These are phyloP conservation scores for Chlamydomonas urium DNA, from an alignment of 139 green algal species.

Conservation along the genomic window DNA sequence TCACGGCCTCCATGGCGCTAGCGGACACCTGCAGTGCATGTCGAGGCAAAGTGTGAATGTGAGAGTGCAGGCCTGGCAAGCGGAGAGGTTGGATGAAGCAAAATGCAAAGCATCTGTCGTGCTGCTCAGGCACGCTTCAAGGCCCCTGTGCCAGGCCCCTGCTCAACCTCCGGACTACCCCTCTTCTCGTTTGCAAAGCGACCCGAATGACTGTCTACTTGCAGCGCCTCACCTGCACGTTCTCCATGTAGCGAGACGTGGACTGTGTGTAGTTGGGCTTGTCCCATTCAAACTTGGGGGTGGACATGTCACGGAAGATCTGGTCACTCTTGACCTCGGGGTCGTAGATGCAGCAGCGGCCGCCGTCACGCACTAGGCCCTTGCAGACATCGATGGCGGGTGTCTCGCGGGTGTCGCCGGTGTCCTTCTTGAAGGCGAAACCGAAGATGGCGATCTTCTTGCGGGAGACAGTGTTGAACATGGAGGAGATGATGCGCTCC, in stretches of 20 bases:
- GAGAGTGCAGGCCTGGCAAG: too few species aligned
- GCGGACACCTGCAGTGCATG: background rate
- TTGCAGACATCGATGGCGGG: conserved; percentile 97
- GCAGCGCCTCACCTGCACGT: conserved; percentile 38
- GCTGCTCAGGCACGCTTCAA: too few species aligned
- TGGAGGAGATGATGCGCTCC: conserved; percentile 84
- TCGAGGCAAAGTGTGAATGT: too few species aligned
- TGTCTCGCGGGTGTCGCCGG: conserved; percentile 94
- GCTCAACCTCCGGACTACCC: too few species aligned
- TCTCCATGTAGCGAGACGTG: conserved; percentile 44
- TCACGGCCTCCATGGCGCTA: conserved; percentile 31
- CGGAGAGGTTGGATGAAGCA: too few species aligned
- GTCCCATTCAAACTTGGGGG: conserved; percentile 91
- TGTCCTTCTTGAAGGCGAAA: conserved; percentile 99
- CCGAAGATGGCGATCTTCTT: conserved; percentile 96
- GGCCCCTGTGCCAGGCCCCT: too few species aligned
- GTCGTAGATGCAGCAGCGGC: conserved; percentile 79
- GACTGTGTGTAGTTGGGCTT: conserved; percentile 61
- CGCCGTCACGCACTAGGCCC: conserved; percentile 68
- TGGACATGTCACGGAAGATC: conserved; percentile 78
- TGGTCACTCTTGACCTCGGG: conserved; percentile 80
- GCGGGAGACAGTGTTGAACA: conserved; percentile 98
- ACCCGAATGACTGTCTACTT: too few species aligned
- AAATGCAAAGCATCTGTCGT: too few species aligned
- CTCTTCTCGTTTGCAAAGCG: too few species aligned